Evolutionary conservation across 164 flowering plant species (phyloP).

Genomic region (Sextonia rubra): DNA sequence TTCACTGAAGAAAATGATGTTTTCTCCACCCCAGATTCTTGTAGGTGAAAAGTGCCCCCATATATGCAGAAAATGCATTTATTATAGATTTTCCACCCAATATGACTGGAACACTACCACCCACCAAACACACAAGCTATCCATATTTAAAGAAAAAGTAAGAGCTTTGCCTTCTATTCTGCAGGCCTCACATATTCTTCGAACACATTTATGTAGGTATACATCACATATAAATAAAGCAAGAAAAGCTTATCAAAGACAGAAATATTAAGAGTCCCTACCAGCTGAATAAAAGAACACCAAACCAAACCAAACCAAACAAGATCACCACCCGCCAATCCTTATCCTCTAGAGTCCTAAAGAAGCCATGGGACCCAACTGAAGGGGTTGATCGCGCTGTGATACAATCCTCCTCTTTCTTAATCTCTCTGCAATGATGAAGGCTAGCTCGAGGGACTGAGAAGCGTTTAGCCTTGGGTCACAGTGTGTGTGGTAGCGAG

Average conservation of each 20-base stretch:
- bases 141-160: no score
- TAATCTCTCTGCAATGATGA: conserved; percentile 78
- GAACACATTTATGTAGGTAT: not conserved
- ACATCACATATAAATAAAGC: not conserved
- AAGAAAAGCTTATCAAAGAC: not conserved
- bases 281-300: not conserved
- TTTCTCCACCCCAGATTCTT: no score
- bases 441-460: conserved; percentile 82
- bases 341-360: conserved; percentile 19
- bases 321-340: not conserved
- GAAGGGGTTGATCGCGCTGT: not conserved
- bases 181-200: not conserved
- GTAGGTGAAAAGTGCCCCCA: no score
- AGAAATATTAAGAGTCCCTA: not conserved
- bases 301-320: not conserved
- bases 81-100: no score
- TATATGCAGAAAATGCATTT: no score
- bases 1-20: no score
- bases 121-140: no score
- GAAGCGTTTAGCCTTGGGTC: conserved; percentile 91
- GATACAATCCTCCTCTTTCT: conserved; percentile 56
- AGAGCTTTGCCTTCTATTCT: not conserved
- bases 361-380: conserved; percentile 19
- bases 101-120: no score
- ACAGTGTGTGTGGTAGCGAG: conserved; percentile 90